Evolutionary conservation across 306 rosid species (phyloP).

Genomic region (Clitoria ternatea): DNA sequence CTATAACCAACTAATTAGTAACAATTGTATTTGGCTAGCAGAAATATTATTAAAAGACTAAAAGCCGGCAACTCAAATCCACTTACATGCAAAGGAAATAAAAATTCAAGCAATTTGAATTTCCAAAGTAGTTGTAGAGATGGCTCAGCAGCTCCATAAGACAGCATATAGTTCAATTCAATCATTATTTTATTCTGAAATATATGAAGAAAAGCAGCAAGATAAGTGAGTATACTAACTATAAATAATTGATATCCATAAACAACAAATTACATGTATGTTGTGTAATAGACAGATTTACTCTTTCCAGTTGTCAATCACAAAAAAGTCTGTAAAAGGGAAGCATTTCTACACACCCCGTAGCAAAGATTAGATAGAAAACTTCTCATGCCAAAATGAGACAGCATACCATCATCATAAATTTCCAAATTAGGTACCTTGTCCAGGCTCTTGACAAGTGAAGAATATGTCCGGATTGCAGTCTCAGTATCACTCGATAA

Average conservation of each 20-base stretch:
- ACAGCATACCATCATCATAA: slow-evolving; percentile 16
- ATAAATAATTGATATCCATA: slow-evolving; percentile 27
- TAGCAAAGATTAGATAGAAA: slow-evolving; percentile 2
- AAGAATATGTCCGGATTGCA: slow-evolving; percentile 32
- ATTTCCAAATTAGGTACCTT: slow-evolving; percentile 33
- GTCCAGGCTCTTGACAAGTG: slow-evolving; percentile 24
- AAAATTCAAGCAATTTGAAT: slow-evolving; percentile 59
- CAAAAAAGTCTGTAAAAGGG: neutral
- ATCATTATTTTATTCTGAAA: slow-evolving; percentile 69
- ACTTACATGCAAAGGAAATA: slow-evolving; percentile 83
- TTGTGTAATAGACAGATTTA: neutral
- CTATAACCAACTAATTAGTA: slow-evolving; percentile 45
- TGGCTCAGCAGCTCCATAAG: slow-evolving; percentile 88
- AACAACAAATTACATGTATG: neutral
- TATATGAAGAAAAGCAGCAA: slow-evolving; percentile 19
- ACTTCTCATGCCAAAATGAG: slow-evolving; percentile 5
- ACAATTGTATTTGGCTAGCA: slow-evolving; percentile 12
- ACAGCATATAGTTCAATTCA: slow-evolving; percentile 89
- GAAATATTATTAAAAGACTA: slow-evolving; percentile 3
- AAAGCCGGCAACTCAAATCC: slow-evolving; percentile 8
- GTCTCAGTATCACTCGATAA: slow-evolving; percentile 50
- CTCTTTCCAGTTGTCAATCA: slow-evolving; percentile 8
- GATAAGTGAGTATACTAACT: slow-evolving; percentile 11
- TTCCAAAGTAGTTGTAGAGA: slow-evolving; percentile 70
- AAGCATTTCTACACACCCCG: slow-evolving; percentile 14